phyloP scores from a whole-genome alignment of 2,329 filamentous ascomycete species.

The Penicillium sp. region DNA sequence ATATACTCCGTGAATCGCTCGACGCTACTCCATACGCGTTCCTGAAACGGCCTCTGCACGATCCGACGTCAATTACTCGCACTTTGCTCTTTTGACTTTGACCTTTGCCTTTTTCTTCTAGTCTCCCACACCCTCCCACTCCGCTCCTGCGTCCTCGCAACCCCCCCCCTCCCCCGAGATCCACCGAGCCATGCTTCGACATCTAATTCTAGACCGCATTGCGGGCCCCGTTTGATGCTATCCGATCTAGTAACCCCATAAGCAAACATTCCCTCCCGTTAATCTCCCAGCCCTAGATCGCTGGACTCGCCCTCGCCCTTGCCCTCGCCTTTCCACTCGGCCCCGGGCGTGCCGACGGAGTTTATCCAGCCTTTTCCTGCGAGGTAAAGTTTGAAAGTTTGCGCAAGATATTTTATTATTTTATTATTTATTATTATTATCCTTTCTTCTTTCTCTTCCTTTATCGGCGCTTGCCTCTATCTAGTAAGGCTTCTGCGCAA shows the following conservation, averaged over 20 bases:
- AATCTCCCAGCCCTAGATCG: neutral
- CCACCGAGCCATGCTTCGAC: slow-evolving; percentile 12
- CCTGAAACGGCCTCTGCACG: slow-evolving; percentile 28
- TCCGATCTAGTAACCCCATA: slow-evolving; percentile 10
- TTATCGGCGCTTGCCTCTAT: neutral
- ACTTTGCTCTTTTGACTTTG: neutral
- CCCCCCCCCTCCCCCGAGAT: slow-evolving; percentile 13
- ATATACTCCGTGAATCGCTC: slow-evolving; percentile 30
- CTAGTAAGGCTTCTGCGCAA: neutral
- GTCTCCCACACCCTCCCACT: neutral
- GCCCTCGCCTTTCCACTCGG: neutral
- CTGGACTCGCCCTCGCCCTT: neutral
- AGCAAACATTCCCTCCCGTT: slow-evolving; percentile 4
- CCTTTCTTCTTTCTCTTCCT: neutral
- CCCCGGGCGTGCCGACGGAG: neutral
- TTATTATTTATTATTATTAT: neutral
- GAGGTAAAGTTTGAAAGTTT: neutral
- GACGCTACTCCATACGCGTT: slow-evolving; percentile 13
- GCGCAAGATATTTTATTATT: neutral
- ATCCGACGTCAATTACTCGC: slow-evolving; percentile 19
- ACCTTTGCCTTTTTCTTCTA: slow-evolving; percentile 1
- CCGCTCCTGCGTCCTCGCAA: neutral
- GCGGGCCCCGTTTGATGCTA: slow-evolving; percentile 6
- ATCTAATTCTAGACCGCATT: slow-evolving; percentile 11
- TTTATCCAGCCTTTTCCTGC: neutral